phyloP scores from a whole-genome alignment of 495 filamentous ascomycete genomes.

The Penicillium riverlandense region DNA sequence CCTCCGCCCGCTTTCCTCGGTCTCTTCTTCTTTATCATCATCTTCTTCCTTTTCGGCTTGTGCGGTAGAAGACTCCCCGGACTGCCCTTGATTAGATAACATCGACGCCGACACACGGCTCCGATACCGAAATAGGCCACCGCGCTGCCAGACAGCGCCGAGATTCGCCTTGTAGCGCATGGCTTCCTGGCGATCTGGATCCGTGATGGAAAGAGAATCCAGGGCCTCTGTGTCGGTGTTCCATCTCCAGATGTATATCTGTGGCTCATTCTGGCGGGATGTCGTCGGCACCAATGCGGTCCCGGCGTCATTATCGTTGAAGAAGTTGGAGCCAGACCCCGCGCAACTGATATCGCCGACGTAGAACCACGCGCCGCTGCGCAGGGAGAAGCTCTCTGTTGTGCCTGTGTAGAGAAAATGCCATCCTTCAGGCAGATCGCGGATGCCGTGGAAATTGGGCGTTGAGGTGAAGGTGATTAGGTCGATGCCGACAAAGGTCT shows the following conservation, averaged over 20 bases:
- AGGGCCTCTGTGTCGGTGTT: constrained; percentile 24
- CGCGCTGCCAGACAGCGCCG: constrained; percentile 31
- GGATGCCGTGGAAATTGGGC: constrained; percentile 52
- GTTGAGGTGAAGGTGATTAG: constrained; percentile 49
- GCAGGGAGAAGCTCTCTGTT: constrained; percentile 47
- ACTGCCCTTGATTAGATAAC: constrained; percentile 4
- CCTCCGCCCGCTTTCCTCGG: constrained; percentile 21
- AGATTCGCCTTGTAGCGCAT: constrained; percentile 39
- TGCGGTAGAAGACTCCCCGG: not conserved
- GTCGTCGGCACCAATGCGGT: constrained; percentile 7
- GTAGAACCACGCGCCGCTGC: constrained; percentile 57
- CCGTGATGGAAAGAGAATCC: constrained; percentile 15
- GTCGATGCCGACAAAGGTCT: constrained; percentile 45
- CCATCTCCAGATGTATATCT: constrained; percentile 44
- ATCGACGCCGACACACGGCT: constrained; percentile 27
- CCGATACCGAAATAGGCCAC: constrained; percentile 35
- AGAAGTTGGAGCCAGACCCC: not conserved
- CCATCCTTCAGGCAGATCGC: constrained; percentile 48
- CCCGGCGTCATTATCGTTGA: constrained; percentile 4
- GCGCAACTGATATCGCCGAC: constrained; percentile 27
- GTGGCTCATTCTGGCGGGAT: constrained; percentile 2
- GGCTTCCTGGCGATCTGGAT: constrained; percentile 21
- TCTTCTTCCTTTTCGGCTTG: not conserved
- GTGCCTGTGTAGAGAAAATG: constrained; percentile 58
- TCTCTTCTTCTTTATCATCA: constrained; percentile 14